Evolutionary conservation across 192 early-diverging fungal species (phyloP), one percentile per base, ranked within the genome.

Genomic region (Linnemannia zychae): DNA sequence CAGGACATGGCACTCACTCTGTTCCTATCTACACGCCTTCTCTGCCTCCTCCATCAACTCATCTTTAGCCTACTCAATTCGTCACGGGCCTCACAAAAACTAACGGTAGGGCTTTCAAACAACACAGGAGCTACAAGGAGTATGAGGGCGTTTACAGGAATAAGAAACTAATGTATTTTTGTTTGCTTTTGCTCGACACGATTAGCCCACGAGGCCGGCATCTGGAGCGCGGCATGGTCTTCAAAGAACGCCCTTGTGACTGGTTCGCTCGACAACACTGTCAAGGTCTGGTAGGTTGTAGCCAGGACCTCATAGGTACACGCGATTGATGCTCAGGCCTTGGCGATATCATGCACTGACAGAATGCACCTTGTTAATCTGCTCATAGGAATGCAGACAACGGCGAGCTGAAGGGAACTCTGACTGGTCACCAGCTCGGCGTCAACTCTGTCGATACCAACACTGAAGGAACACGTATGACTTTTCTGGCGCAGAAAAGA

Each of bases 201-300:
- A 37, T 57, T 87, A 96, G 96, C 96, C 1, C 96, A 97, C 76
- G 92, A 90, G 47, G 96, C 95, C 80, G 94, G 93, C 69, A 95
- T 97, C 74, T 97, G 96, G 96, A 82, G 91, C 65, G 94, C 95
- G 9, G 91, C 92, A n/a, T 97, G 96, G 96, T 90, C 92, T 31
- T 89, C 88, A 40, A 83, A 90, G 60, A 89, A 91, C 13, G 91
- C 95, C 80, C 77, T 89, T 52, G 93, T 97, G 17, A 79, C 96
- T 44, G 95, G 95, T 18, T 95, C 95, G 44, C 90, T 94, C 11
- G 96, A 97, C 72, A 92, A 93, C 52, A 93, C 93, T 17, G 90
- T 97, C 75, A 96, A 95, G 82, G 88, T 94, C 80, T 97, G 96
- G 96, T 95, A 87, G 36, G 40, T 44, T 44, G 9, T 44, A 6